Base-by-base conservation (phyloP, 129 eudicot species). In the Tagetes erecta region DNA sequence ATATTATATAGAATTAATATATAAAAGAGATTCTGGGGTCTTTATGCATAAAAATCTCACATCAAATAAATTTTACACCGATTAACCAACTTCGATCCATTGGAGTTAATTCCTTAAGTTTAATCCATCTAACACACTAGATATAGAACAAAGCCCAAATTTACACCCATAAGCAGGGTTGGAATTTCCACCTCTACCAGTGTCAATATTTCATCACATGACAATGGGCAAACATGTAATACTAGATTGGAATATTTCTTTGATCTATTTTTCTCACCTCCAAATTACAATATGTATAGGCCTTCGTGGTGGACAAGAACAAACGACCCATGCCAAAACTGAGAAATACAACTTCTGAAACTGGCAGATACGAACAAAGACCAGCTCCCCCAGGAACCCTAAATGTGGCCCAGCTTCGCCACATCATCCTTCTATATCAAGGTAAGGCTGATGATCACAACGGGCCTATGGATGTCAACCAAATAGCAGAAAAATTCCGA, bases 271-370 rank as follows among this genome's bases (percentile, higher is more conserved):
- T 5, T 34, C 12, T 64, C 50, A 64, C 46, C 11, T 11, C 7
- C 3, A 46, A 76, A 78, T 31, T 14, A 4, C 59, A 44, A 36
- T 7, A 58, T 27, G 67, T 14, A 73, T 86, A 92, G 98, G 96
- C 96, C 49, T 80, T 75, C 34, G 87, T 92, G 42, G 98, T 87
- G 78, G 89, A 87, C 70, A 86, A 86, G 67, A 87, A 86, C 73
- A 86, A 84, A 45, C 80, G 96, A 79, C 96, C 98, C 37, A 71
- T 88, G 80, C 98, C 98, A 38, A 92, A 92, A 70, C 76, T 86
- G 62, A 84, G 98, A 71, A 92, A 88, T 64, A 92, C 98, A 14
- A 89, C 83, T 59, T 50, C 83, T 5, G 95, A 88, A 13, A 76
- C 89, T 5, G 75, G 84, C 60, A 78, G 90, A 76, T 89, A 86